These are phyloP conservation scores for Trichosporon sp. DNA, from an alignment of 1,284 basidiomycete genomes.

Conservation along the genomic window DNA sequence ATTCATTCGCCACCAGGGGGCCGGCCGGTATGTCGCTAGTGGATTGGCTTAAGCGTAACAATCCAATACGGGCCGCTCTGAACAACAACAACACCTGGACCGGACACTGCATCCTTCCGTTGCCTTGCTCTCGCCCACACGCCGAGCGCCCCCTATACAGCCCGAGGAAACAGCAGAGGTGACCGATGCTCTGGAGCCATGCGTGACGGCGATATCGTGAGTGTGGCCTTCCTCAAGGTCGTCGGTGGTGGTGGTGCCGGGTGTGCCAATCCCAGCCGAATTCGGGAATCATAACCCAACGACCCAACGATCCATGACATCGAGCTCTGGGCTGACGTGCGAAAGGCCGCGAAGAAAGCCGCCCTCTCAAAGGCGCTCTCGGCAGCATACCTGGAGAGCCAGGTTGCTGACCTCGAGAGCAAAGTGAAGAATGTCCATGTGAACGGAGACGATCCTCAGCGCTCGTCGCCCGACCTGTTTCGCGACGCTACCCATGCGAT, in stretches of 20 bases:
- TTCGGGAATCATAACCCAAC: too few species aligned
- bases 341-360: conserved; percentile 38
- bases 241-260: too few species aligned
- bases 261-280: background rate
- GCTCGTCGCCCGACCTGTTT: background rate
- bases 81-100: background rate
- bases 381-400: conserved; percentile 45
- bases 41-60: background rate
- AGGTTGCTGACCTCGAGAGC: conserved; percentile 45
- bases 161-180: background rate
- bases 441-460: background rate
- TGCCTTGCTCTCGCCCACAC: background rate
- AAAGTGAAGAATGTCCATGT: conserved; percentile 27
- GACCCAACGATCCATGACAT: too few species aligned
- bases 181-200: conserved; percentile 6
- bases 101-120: background rate
- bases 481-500: background rate
- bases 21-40: background rate
- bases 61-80: background rate
- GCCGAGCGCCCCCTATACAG: background rate
- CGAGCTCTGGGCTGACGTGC: too few species aligned
- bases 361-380: conserved; percentile 44
- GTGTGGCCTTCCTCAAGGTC: too few species aligned
- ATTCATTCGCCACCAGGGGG: background rate
- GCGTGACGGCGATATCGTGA: conserved; percentile 15